Evolutionary conservation across 148 eudicot genomes (phyloP), one percentile per base, ranked within the genome.

Genomic region (Persicaria maculosa): DNA sequence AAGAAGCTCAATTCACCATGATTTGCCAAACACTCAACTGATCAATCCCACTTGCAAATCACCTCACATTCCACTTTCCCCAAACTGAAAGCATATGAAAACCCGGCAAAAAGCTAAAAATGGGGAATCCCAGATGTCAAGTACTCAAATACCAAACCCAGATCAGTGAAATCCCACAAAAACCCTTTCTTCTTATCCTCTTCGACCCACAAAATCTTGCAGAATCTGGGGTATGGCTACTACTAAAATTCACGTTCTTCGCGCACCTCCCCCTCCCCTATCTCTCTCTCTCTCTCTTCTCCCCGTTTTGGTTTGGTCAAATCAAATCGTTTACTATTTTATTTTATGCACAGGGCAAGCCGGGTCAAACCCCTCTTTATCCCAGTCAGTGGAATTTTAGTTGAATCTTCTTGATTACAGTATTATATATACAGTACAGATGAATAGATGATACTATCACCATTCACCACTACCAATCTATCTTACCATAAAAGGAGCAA

Each of bases 71-170:
- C 58, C 58, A 53, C 58, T 53, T 53, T 53, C 58, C 58, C 58
- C 58, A 31, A 53, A 53, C 58, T 53, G 58, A 53, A 53, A 53
- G 58, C 40, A 31, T 53, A 53, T 53, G 58, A 53, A 53, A 53
- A 53, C 58, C 58, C 58, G 52, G 17, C 58, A 53, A 53, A 12
- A 16, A 12, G 17, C 40, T 12, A 16, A 15, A 16, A 12, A 53
- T 53, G 58, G n/a, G 58, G 58, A 53, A 16, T 53, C 58, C 58
- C 58, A 53, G 17, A 53, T 48, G 52, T 53, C 58, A 53, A 53
- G 40, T 12, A 53, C 58, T 12, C 5, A 48, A 48, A 48, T 48
- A 48, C 15, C 52, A 48, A 48, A 48, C 52, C 52, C 52, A 48
- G 52, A 12, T 48, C 12, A 53, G 17, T 53, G 58, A 16, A 53